Evolutionary conservation across 1,139 yeast species (phyloP).

Genomic region (Debaryomycetaceae sp.): DNA sequence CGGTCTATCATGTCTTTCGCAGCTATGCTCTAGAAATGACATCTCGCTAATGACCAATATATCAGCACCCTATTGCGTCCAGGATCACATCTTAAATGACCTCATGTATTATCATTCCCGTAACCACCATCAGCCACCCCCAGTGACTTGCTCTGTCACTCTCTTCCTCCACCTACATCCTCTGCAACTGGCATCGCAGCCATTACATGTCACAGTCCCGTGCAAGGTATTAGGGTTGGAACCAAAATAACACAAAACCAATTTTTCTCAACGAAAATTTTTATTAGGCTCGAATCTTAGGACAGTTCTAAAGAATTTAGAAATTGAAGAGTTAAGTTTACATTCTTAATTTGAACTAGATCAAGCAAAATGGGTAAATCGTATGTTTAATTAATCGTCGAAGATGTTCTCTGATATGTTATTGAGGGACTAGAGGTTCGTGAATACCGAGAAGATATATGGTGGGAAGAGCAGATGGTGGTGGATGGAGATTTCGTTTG

Average conservation of each 20-base stretch:
- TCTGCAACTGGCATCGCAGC: neutral
- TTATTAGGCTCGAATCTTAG: slow-evolving; percentile 1
- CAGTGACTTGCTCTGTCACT: too few relatives aligned
- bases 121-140: too few relatives aligned
- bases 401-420: neutral
- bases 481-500: too few relatives aligned
- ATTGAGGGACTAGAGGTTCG: neutral
- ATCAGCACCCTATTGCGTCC: slow-evolving; percentile 1
- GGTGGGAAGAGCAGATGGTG: too few relatives aligned
- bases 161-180: neutral
- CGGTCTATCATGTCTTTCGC: too few relatives aligned
- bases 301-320: neutral
- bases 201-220: neutral
- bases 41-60: too few relatives aligned
- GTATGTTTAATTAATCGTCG: slow-evolving; percentile 41
- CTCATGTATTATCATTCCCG: too few relatives aligned
- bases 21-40: too few relatives aligned
- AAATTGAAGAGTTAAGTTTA: slow-evolving; percentile 1
- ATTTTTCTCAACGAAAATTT: slow-evolving; percentile 6
- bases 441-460: too few relatives aligned
- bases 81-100: neutral
- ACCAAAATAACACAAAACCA: slow-evolving; percentile 10
- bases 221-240: slow-evolving; percentile 11
- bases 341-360: neutral
- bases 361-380: slow-evolving; percentile 67